These are phyloP conservation scores for Royoungia palumana DNA, from an alignment of 768 basidiomycete genomes.

Conservation along the genomic window DNA sequence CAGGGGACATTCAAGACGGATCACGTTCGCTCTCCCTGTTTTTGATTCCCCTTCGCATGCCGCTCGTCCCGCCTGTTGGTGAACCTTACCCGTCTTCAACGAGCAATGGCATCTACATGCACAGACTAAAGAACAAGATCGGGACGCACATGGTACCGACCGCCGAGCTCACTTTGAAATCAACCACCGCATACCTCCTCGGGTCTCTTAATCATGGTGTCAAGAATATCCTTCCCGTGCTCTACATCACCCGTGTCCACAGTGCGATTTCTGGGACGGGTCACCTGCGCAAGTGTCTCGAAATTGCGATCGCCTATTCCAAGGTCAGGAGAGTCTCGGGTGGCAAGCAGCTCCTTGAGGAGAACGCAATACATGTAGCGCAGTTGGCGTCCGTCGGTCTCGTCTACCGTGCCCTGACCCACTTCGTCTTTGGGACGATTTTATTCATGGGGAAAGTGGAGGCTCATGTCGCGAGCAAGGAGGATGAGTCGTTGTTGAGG, in stretches of 20 bases:
- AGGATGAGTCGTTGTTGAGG: slow-evolving; percentile 53
- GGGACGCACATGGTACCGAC: slow-evolving; percentile 75
- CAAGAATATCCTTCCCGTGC: slow-evolving; percentile 62
- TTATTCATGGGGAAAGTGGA: slow-evolving; percentile 60
- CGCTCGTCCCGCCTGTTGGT: slow-evolving; percentile 43
- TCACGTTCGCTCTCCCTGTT: slow-evolving; percentile 72
- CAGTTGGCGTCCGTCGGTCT: slow-evolving; percentile 59
- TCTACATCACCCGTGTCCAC: slow-evolving; percentile 76
- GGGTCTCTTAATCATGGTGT: slow-evolving; percentile 59
- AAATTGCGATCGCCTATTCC: slow-evolving; percentile 64
- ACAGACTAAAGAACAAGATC: slow-evolving; percentile 76
- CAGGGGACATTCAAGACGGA: slow-evolving; percentile 51
- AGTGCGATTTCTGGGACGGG: slow-evolving; percentile 57
- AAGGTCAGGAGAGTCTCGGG: slow-evolving; percentile 53
- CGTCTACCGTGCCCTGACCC: slow-evolving; percentile 62
- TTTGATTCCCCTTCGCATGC: slow-evolving; percentile 58
- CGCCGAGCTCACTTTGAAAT: slow-evolving; percentile 64
- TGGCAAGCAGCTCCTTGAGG: slow-evolving; percentile 47
- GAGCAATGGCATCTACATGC: slow-evolving; percentile 65
- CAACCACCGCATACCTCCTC: slow-evolving; percentile 59
- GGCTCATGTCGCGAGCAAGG: slow-evolving; percentile 45
- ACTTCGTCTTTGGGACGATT: slow-evolving; percentile 60
- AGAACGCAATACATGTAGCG: slow-evolving; percentile 61
- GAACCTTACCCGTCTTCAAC: slow-evolving; percentile 42
- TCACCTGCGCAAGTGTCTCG: slow-evolving; percentile 56